These are phyloP conservation scores for Picochlorum sp. DNA, from an alignment of 139 green algal species.

Conservation along the genomic window DNA sequence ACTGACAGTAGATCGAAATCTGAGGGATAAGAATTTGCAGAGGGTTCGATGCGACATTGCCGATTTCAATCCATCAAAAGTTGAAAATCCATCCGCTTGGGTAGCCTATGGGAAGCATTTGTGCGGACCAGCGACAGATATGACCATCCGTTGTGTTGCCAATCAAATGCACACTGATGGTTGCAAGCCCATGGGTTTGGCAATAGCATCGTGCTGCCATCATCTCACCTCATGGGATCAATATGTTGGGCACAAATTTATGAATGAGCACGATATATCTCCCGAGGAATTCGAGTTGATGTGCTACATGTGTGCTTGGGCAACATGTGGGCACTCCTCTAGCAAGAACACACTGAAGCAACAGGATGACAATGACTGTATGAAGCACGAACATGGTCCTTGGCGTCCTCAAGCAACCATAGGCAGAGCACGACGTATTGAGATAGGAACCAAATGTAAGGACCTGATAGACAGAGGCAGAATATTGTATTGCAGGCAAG, in stretches of 20 bases:
- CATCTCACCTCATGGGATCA: conserved; percentile 69
- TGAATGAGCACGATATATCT: conserved; percentile 42
- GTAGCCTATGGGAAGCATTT: conserved; percentile 67
- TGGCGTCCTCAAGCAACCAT: conserved; percentile 21
- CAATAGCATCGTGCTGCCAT: conserved; percentile 76
- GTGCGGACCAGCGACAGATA: conserved; percentile 71
- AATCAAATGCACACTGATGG: background rate
- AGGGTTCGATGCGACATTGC: conserved; percentile 50
- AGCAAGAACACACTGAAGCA: conserved; percentile 9
- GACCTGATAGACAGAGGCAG: conserved; percentile 55
- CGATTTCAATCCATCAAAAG: conserved; percentile 36
- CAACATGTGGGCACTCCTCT: conserved; percentile 57
- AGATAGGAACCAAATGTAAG: conserved; percentile 55
- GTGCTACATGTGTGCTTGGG: conserved; percentile 67
- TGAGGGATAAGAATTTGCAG: conserved; percentile 30
- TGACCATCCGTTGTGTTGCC: conserved; percentile 43
- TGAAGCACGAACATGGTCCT: background rate
- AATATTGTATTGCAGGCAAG: background rate
- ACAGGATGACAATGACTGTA: conserved; percentile 1
- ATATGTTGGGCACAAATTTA: conserved; percentile 52
- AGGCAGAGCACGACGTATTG: conserved; percentile 26
- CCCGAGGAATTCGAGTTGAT: conserved; percentile 66
- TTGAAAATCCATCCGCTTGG: conserved; percentile 25
- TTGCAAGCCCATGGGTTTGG: conserved; percentile 24
- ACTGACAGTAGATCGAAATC: conserved; percentile 28